Percentiles rank a stretch among this genome's conserved stretches.
Conservation (phyloP, 1,284 basidiomycete genomes). For the Anthracocystis walkeri region DNA sequence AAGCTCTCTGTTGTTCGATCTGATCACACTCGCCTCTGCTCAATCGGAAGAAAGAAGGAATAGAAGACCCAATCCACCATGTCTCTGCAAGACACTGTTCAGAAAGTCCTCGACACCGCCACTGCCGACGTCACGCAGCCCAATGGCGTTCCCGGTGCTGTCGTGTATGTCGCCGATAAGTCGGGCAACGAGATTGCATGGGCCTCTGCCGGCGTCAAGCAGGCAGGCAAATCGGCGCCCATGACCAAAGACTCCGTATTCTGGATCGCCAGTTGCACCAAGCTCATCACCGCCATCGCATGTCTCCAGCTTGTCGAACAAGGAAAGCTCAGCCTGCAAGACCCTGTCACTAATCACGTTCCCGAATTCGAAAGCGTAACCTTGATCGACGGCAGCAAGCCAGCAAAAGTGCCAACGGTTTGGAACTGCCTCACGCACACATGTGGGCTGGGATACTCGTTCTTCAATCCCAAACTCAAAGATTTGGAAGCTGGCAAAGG, state of each 20-base stretch:
- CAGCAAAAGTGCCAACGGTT: constrained; percentile 51
- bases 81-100: constrained; percentile 34
- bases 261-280: constrained; percentile 66
- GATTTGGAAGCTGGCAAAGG: constrained; percentile 26
- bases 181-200: constrained; percentile 53
- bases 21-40: background rate
- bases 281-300: constrained; percentile 67
- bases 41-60: background rate
- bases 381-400: constrained; percentile 42
- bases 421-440: constrained; percentile 58
- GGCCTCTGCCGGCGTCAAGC: constrained; percentile 51
- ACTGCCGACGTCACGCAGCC: constrained; percentile 31
- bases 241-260: constrained; percentile 57
- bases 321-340: constrained; percentile 61
- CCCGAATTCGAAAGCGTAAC: constrained; percentile 58
- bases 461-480: constrained; percentile 51
- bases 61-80: constrained; percentile 4
- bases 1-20: background rate
- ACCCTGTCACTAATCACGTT: constrained; percentile 49
- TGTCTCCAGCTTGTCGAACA: constrained; percentile 67
- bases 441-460: constrained; percentile 35
- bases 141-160: constrained; percentile 51
- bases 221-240: constrained; percentile 40
- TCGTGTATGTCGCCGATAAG: constrained; percentile 57
- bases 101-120: constrained; percentile 36